Percentiles rank a stretch among this genome's conserved stretches.
Evolutionary conservation across 1,284 basidiomycete genomes (phyloP).

Genomic region (Apiotrichum domesticum): DNA sequence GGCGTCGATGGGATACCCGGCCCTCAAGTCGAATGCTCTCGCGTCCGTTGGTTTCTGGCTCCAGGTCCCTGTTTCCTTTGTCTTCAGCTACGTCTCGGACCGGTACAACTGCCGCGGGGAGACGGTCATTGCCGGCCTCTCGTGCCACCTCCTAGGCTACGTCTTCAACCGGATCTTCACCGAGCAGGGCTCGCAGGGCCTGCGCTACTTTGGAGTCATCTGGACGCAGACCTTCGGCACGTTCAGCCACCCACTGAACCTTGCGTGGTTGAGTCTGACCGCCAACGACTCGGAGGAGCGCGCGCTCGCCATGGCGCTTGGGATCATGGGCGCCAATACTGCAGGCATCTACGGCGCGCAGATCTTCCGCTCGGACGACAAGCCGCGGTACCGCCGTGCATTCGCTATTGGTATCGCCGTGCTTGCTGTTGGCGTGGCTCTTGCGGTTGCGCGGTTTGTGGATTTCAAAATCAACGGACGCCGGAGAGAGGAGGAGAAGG

Average conservation of each 20-base stretch:
- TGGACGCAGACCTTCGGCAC: conserved; percentile 29
- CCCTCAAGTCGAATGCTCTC: conserved; percentile 26
- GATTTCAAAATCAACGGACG: no score
- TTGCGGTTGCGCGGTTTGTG: conserved; percentile 14
- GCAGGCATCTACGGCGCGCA: conserved; percentile 35
- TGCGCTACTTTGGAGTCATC: conserved; percentile 28
- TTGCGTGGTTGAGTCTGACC: conserved; percentile 26
- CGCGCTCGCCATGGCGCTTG: conserved; percentile 28
- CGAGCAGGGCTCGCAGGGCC: conserved; percentile 11
- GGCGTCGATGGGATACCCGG: conserved; percentile 29
- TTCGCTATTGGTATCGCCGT: conserved; percentile 27
- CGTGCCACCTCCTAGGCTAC: conserved; percentile 24
- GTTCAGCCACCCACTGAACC: conserved; percentile 32
- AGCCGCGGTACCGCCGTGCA: conserved; percentile 27
- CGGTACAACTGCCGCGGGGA: conserved; percentile 25
- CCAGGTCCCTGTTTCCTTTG: conserved; percentile 28
- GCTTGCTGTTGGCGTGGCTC: conserved; percentile 17
- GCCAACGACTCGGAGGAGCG: conserved; percentile 24
- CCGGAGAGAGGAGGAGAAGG: no score
- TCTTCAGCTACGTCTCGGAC: conserved; percentile 28
- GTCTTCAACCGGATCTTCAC: conserved; percentile 28
- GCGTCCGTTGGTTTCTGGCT: conserved; percentile 33
- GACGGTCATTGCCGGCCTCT: conserved; percentile 24
- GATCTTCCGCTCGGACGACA: conserved; percentile 32
- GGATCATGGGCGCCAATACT: conserved; percentile 30